Evolutionary conservation across 2,329 filamentous ascomycete genomes (phyloP).

Genomic region (Alternaria sp.): DNA sequence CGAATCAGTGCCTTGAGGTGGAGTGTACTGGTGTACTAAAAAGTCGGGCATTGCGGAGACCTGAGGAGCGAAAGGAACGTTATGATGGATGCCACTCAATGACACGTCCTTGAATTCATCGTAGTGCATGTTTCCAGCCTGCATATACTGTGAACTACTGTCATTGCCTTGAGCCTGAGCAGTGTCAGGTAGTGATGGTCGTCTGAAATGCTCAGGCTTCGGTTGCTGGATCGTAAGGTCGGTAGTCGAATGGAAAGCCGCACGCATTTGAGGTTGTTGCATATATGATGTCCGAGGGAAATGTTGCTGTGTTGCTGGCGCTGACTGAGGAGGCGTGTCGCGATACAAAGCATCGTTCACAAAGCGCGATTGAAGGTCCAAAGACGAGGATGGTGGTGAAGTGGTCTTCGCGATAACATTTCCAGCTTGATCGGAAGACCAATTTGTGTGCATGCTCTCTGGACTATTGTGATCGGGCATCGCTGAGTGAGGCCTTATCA

Average conservation of each 20-base stretch:
- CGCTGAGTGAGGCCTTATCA: conserved; percentile 39
- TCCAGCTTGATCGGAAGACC: conserved; percentile 50
- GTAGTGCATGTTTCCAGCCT: conserved; percentile 38
- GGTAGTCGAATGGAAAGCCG: conserved; percentile 46
- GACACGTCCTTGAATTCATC: conserved; percentile 41
- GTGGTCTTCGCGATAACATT: conserved; percentile 47
- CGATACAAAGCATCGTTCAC: conserved; percentile 50
- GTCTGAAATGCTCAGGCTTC: conserved; percentile 48
- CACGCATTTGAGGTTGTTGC: conserved; percentile 44
- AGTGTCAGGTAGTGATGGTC: conserved; percentile 48
- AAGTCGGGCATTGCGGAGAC: conserved; percentile 49
- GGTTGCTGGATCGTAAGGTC: conserved; percentile 48
- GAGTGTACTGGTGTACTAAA: conserved; percentile 59
- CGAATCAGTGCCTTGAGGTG: conserved; percentile 53
- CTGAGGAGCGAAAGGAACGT: conserved; percentile 46
- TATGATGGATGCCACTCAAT: conserved; percentile 41
- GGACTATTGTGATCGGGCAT: conserved; percentile 52
- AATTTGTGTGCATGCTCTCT: conserved; percentile 48
- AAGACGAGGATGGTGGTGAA: conserved; percentile 59
- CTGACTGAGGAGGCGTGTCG: conserved; percentile 61
- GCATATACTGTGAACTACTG: conserved; percentile 35
- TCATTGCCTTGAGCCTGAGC: conserved; percentile 37
- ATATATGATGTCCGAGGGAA: conserved; percentile 53
- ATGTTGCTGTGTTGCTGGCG: conserved; percentile 59
- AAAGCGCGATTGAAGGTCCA: conserved; percentile 44